phyloP scores from a whole-genome alignment of 1,284 basidiomycete genomes.

The Cryptococcus sp. region DNA sequence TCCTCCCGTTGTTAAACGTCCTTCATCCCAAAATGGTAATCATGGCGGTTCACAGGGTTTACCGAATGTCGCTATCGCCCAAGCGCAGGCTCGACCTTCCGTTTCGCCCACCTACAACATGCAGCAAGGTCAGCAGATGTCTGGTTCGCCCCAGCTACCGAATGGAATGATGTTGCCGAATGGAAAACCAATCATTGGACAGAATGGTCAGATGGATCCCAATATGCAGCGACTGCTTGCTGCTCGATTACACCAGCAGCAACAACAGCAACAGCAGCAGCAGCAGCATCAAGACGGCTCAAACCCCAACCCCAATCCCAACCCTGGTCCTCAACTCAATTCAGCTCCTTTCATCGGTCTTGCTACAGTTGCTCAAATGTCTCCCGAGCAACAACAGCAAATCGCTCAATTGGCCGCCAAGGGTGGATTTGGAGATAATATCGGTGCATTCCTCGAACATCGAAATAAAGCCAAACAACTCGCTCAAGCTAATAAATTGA shows the following conservation, averaged over 20 bases:
- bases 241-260: not conserved
- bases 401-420: conserved; percentile 11
- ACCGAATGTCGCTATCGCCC: conserved; percentile 7
- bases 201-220: not conserved
- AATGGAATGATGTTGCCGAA: conserved; percentile 22
- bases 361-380: conserved; percentile 14
- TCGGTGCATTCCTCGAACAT: conserved; percentile 27
- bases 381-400: conserved; percentile 23
- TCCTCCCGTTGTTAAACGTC: conserved; percentile 7
- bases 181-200: conserved; percentile 19
- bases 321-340: not conserved
- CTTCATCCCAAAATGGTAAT: conserved; percentile 5
- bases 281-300: not conserved
- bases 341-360: not conserved
- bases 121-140: conserved; percentile 3
- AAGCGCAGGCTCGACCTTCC: conserved; percentile 10
- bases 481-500: conserved; percentile 14
- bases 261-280: not conserved
- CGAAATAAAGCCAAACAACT: conserved; percentile 20
- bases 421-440: conserved; percentile 29
- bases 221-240: not conserved
- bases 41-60: not conserved
- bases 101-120: conserved; percentile 13
- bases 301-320: not conserved
- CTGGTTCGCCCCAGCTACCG: conserved; percentile 15